These are phyloP conservation scores for Combretum micranthum DNA, from an alignment of 345 rosid genomes.

Conservation along the genomic window DNA sequence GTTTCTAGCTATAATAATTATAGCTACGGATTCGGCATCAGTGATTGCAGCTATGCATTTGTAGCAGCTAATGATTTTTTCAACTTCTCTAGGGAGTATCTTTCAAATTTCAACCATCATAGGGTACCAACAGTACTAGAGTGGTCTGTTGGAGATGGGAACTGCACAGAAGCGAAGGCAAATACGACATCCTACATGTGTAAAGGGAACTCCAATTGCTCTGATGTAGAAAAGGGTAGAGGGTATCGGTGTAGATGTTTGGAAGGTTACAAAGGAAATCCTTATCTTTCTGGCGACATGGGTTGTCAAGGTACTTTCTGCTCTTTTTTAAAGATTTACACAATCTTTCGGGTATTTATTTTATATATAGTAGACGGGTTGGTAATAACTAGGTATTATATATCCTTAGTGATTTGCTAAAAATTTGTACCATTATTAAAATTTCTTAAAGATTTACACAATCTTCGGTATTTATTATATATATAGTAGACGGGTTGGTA, in stretches of 20 bases:
- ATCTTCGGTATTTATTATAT: too few species aligned
- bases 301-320: conserved; percentile 12
- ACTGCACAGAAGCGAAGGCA: conserved; percentile 9
- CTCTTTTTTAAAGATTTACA: background rate
- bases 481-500: too few species aligned
- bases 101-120: background rate
- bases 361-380: too few species aligned
- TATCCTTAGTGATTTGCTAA: too few species aligned
- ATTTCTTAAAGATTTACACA: background rate
- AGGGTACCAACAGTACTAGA: conserved; percentile 10
- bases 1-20: conserved; percentile 8
- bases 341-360: too few species aligned
- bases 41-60: conserved; percentile 22
- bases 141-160: conserved; percentile 15
- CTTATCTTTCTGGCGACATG: conserved; percentile 2
- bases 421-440: too few species aligned
- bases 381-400: too few species aligned
- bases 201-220: conserved; percentile 1
- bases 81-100: conserved; percentile 7
- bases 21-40: background rate
- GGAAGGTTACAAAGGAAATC: conserved; percentile 17
- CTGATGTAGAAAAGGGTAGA: background rate
- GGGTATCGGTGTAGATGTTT: conserved; percentile 22
- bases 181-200: background rate
- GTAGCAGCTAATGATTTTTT: too few species aligned